Evolutionary conservation across 805 yeast genomes (phyloP).

Genomic region (Yarrowia hollandica): DNA sequence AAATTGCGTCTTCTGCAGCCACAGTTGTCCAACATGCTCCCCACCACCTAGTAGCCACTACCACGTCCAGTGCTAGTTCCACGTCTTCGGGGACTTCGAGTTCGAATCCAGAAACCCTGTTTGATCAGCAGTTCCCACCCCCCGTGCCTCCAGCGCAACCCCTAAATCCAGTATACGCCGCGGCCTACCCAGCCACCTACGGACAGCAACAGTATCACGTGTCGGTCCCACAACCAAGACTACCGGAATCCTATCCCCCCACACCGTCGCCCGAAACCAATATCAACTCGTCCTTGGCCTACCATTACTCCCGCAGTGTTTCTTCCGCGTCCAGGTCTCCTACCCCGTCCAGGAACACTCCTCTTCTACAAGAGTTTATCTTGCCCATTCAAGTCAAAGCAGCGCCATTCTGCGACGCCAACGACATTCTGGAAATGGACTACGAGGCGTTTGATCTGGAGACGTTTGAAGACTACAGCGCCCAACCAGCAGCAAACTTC

Average conservation of each 20-base stretch:
- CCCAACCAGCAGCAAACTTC: slow-evolving; percentile 20
- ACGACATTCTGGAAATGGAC: slow-evolving; percentile 24
- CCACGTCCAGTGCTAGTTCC: background rate
- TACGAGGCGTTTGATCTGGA: slow-evolving; percentile 10
- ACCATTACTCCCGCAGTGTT: background rate
- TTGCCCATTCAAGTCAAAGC: slow-evolving; percentile 6
- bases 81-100: background rate
- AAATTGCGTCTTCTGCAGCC: background rate
- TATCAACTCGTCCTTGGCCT: background rate
- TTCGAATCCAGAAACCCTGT: background rate
- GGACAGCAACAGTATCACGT: slow-evolving; percentile 5
- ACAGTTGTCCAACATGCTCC: background rate
- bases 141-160: background rate
- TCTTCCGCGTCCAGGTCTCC: background rate
- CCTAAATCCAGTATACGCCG: slow-evolving; percentile 5
- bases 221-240: background rate
- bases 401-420: slow-evolving; percentile 18
- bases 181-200: slow-evolving; percentile 15
- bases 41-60: background rate
- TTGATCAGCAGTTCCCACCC: background rate
- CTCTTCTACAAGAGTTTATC: slow-evolving; percentile 21
- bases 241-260: background rate
- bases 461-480: slow-evolving; percentile 20
- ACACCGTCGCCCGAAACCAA: slow-evolving; percentile 8
- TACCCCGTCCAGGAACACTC: background rate